phyloP scores from a whole-genome alignment of 1,284 basidiomycete genomes.

The Ceratobasidium sp. region DNA sequence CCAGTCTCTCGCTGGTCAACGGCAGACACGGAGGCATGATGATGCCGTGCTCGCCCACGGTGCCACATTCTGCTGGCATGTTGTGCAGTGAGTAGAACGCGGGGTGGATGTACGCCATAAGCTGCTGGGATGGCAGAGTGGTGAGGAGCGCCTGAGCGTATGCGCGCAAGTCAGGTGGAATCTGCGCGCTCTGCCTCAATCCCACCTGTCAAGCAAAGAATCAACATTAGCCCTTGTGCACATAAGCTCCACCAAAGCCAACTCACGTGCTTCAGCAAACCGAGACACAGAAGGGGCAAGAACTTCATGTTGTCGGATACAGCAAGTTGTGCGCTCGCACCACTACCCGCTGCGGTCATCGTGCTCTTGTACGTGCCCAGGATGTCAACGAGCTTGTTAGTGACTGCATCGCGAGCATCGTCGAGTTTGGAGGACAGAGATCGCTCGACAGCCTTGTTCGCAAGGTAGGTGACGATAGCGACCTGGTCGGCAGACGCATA shows the following conservation, averaged over 20 bases:
- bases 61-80: conserved; percentile 88
- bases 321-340: conserved; percentile 94
- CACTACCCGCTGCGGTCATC: conserved; percentile 93
- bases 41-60: conserved; percentile 82
- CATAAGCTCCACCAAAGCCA: not conserved
- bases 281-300: conserved; percentile 90
- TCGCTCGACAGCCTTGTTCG: conserved; percentile 98
- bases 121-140: conserved; percentile 88
- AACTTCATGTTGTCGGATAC: conserved; percentile 94
- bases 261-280: conserved; percentile 92
- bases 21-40: conserved; percentile 89
- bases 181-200: conserved; percentile 93
- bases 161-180: conserved; percentile 94
- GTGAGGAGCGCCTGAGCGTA: conserved; percentile 95
- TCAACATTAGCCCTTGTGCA: not conserved
- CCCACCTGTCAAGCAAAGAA: conserved; percentile 71
- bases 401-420: conserved; percentile 89
- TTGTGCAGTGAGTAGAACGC: conserved; percentile 97
- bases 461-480: conserved; percentile 88
- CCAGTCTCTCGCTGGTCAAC: conserved; percentile 91
- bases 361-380: conserved; percentile 94
- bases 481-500: conserved; percentile 97
- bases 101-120: conserved; percentile 95
- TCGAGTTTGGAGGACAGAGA: conserved; percentile 91
- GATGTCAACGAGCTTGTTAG: conserved; percentile 92